Evolutionary conservation across 805 yeast genomes (phyloP), one percentile per base, ranked within the genome.

Genomic region (Lachancea kluyveri): DNA sequence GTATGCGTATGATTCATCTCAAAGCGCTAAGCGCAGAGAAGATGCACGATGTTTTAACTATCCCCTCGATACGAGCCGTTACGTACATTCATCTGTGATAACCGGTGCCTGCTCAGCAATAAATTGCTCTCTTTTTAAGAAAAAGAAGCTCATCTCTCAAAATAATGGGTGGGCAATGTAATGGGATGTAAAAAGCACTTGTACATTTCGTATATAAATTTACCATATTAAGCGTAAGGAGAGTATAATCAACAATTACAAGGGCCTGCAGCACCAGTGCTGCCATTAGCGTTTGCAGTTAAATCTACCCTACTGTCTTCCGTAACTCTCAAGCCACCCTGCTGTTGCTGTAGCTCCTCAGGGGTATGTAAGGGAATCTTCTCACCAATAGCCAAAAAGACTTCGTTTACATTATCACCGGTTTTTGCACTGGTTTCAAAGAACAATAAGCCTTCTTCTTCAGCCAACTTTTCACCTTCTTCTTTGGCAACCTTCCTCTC

Each of bases 341-440:
- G 42, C 18, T 40, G 38, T 14, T 51, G 53, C 14, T 42, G 37
- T 26, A 11, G 33, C 36, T 22, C 40, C 40, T 41, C 51, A 29
- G 36, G 47, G 42, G 33, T 57, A 59, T 37, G 51, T 19, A 50
- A 28, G 8, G 96, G 95, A 34, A 90, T 82, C 62, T 81, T 79
- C 38, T 77, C 76, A 27, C 96, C 98, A 43, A 90, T 84, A 10
- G 85, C 90, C 52, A 85, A 64, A 56, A 90, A 90, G 33, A 90
- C 94, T 41, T 90, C 94, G 51, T 82, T 85, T 23, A 90, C 96
- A 51, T 88, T 87, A 50, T 71, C 69, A 11, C 90, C 82, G 3
- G 94, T 77, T 65, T 90, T 90, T 13, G 98, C 98, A 54, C 92
- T 79, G 6, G 96, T 86, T 64, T 90, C 98, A 54, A 84, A 90